These are phyloP conservation scores for Botrytis porri DNA, from an alignment of 2,329 filamentous ascomycete genomes.

Conservation along the genomic window DNA sequence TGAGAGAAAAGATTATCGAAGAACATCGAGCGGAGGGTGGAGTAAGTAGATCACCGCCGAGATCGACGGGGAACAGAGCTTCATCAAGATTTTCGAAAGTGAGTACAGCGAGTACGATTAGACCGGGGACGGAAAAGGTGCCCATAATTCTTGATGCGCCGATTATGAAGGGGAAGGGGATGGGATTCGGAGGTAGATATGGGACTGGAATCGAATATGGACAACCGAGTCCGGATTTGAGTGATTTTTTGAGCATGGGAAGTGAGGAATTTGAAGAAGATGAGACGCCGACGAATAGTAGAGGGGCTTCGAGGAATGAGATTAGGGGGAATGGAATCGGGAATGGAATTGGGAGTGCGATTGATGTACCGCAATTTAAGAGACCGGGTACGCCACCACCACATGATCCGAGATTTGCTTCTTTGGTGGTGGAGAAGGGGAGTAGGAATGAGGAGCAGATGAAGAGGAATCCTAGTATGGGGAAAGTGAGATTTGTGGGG, in stretches of 20 bases:
- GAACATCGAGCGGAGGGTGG: conserved; percentile 30
- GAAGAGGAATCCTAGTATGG: conserved; percentile 4
- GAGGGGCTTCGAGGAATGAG: background rate
- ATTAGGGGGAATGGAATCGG: background rate
- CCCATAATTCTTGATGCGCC: conserved; percentile 35
- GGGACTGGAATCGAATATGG: conserved; percentile 15
- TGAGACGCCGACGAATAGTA: conserved; percentile 32
- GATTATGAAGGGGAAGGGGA: conserved; percentile 21
- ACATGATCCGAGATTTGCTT: conserved; percentile 27
- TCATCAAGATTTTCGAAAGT: conserved; percentile 24
- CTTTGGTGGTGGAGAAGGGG: conserved; percentile 23
- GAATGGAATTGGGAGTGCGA: background rate
- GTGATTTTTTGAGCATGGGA: conserved; percentile 33
- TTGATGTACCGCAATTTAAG: background rate
- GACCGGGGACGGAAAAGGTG: conserved; percentile 26
- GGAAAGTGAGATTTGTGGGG: background rate
- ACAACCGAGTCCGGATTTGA: conserved; percentile 36
- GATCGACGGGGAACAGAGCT: conserved; percentile 4
- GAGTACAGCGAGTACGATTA: conserved; percentile 27
- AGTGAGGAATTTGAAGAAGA: conserved; percentile 28
- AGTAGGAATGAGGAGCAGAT: conserved; percentile 18
- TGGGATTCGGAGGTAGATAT: background rate
- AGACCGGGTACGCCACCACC: conserved; percentile 1
- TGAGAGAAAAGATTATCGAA: conserved; percentile 43
- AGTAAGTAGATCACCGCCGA: conserved; percentile 28